Evolutionary conservation across 345 rosid species (phyloP), one percentile per base, ranked within the genome.

Genomic region (Ricinus communis): DNA sequence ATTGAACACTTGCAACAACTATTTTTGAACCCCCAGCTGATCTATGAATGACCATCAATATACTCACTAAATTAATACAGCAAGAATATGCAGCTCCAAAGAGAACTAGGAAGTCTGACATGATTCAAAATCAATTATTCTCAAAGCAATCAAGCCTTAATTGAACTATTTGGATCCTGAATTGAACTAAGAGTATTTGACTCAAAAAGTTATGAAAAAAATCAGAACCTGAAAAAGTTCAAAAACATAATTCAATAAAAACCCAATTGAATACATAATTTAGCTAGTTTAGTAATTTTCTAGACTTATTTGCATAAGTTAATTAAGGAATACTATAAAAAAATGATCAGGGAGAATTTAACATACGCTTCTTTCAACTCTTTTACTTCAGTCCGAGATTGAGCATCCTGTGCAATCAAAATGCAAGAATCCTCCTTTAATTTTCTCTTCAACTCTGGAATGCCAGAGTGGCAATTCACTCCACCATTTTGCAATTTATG

Each of bases 311-410:
- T 74, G 51, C 52, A 59, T 8, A 66, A 53, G 38, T 65, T 70
- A 72, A 57, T 55, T 66, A 55, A 63, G 30, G 53, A 33, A 21
- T 52, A 66, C n/a, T n/a, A n/a, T n/a, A n/a, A n/a, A n/a, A n/a
- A n/a, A n/a, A n/a, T n/a, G n/a, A n/a, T n/a, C n/a, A n/a, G n/a
- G n/a, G 68, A 76, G 62, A 76, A 75, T 53, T 53, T 2, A 5
- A 75, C 90, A 36, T 93, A 96, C 99, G 70, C 79, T 80, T 88
- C 85, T 82, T 93, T 88, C 67, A 91, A 74, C 58, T 84, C 86
- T 85, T 86, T 81, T 69, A 90, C 81, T 80, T 88, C 80, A 21
- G 76, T 82, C 55, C 24, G 82, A 73, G 91, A 89, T 71, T 82
- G 80, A 72, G 77, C 67, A 73, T 96, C 93, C 69, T 81, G 86